Base-by-base conservation (phyloP, 2,329 filamentous ascomycete species). In the Talaromyces amestolkiae region DNA sequence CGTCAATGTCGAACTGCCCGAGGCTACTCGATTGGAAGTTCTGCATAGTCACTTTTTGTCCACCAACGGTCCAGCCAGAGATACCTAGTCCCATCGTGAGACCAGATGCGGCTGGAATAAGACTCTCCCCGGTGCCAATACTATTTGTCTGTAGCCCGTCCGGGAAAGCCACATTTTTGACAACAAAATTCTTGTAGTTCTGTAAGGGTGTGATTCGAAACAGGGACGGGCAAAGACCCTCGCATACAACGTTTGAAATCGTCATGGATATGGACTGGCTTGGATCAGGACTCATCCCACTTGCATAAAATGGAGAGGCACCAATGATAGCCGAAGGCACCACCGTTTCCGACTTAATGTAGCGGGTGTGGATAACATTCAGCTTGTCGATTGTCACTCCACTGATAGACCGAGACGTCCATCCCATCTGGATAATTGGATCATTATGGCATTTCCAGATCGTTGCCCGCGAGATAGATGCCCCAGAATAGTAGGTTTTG, bases 401-500 rank as follows among this genome's bases (percentile, higher is more conserved):
- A 67, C 69, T 67, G 9, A 76, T 60, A 54, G 72, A 65, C 1
- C 76, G 74, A 33, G 71, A 65, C 9, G 69, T 68, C 77, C 77
- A 78, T 19, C 76, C 77, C 59, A 79, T 72, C 54, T 79, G 77
- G 15, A 78, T 70, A 24, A 76, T 71, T 8, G 77, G 76, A 10
- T 69, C 82, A 81, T 70, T 83, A 83, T 68, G 33, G 66, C 65
- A 65, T 67, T 76, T 51, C 70, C 65, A 61, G 72, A 75, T 39
- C 69, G 69, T 33, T 71, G 76, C 39, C 70, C 65, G 39, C 87
- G 82, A 72, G 35, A 56, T 64, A 54, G 56, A 31, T 35, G 65
- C 69, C 33, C 66, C 86, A 49, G 72, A 73, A 54, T 77, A 72
- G 66, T 79, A 79, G 5, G 70, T 73, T 66, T 79, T 79, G 69